Percentiles rank a stretch among this genome's conserved stretches.
Evolutionary conservation across 208 protist species (phyloP).

Genomic region (Trypanosoma mega): DNA sequence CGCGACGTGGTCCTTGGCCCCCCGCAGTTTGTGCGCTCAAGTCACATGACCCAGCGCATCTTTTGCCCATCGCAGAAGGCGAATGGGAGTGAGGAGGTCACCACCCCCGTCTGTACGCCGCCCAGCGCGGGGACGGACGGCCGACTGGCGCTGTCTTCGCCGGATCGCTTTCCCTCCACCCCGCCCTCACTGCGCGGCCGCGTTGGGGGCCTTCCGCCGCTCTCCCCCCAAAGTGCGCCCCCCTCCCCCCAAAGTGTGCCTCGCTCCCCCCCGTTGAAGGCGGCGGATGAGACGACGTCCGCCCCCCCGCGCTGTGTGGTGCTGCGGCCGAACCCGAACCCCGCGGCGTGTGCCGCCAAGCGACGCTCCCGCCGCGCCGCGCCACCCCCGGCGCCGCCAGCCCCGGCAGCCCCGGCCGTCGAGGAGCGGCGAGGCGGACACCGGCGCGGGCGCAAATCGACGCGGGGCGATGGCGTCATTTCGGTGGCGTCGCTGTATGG

Average conservation of each 20-base stretch:
- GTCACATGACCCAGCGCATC: conserved; percentile 64
- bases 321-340: conserved; percentile 18
- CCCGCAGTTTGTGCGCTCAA: conserved; percentile 42
- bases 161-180: conserved; percentile 2
- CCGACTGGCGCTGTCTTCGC: not conserved
- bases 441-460: not conserved
- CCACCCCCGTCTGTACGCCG: conserved; percentile 4
- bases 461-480: conserved; percentile 5
- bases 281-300: conserved; percentile 18
- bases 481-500: conserved; percentile 21
- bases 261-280: not conserved
- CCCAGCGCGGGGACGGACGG: not conserved
- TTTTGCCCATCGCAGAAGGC: conserved; percentile 40
- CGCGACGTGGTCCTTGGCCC: conserved; percentile 49
- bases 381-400: no score
- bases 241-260: conserved; percentile 5
- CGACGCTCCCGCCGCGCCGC: conserved; percentile 11
- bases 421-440: not conserved
- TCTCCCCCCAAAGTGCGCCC: conserved; percentile 3
- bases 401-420: no score
- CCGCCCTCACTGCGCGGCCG: not conserved
- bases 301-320: conserved; percentile 31
- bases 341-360: conserved; percentile 24
- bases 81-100: not conserved
- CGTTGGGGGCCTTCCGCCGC: not conserved